phyloP scores from a whole-genome alignment of 192 early-diverging fungal genomes.

The Mortierella hygrophila region DNA sequence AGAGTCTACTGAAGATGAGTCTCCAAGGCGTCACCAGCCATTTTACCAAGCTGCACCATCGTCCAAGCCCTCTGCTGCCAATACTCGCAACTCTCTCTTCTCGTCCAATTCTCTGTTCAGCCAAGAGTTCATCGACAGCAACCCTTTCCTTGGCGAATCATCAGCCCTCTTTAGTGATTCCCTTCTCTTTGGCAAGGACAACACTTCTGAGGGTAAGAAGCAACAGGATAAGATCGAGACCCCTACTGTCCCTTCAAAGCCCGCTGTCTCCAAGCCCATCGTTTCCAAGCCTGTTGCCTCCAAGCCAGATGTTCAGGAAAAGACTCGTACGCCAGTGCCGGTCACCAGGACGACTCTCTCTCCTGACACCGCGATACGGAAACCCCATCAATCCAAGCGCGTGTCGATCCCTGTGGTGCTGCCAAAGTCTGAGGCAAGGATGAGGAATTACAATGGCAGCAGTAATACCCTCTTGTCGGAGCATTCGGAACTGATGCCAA shows the following conservation, averaged over 20 bases:
- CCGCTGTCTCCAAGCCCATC: neutral
- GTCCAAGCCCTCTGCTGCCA: neutral
- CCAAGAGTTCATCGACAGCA: conserved; percentile 39
- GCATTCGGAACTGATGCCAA: neutral
- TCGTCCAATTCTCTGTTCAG: conserved; percentile 23
- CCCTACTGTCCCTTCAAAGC: neutral
- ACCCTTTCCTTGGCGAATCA: conserved; percentile 26
- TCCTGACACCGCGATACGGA: conserved; percentile 17
- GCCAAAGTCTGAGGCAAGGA: conserved; percentile 41
- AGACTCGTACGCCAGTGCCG: neutral
- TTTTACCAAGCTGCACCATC: neutral
- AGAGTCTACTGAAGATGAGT: neutral
- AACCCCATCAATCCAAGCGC: conserved; percentile 11
- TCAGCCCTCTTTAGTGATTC: conserved; percentile 31
- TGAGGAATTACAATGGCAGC: neutral
- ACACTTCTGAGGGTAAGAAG: conserved; percentile 17
- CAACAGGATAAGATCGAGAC: neutral
- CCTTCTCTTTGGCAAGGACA: conserved; percentile 28
- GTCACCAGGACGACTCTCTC: conserved; percentile 1
- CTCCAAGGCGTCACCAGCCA: neutral
- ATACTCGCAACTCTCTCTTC: conserved; percentile 16
- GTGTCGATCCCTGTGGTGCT: conserved; percentile 41
- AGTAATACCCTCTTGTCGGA: neutral
- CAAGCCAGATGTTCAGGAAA: neutral
- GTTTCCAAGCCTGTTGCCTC: neutral